Conservation (phyloP, 148 eudicot species). For the Camellia japonica region DNA sequence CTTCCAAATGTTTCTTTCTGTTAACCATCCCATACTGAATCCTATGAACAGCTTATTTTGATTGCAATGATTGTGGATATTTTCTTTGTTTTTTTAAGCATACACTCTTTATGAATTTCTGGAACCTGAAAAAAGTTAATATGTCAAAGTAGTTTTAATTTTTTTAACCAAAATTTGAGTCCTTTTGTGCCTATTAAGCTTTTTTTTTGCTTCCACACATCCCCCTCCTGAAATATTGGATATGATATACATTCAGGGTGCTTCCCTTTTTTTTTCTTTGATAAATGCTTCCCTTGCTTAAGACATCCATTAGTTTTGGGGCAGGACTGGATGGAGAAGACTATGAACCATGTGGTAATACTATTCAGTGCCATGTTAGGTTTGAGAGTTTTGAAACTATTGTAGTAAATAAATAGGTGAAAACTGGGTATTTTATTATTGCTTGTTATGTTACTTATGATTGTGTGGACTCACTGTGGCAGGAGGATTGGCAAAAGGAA, state of each 20-base stretch:
- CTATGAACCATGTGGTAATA: background rate
- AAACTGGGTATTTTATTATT: conserved; percentile 7
- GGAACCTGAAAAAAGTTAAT: background rate
- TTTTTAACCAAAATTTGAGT: background rate
- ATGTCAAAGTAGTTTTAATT: background rate
- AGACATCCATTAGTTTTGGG: background rate
- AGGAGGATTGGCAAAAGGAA: conserved; percentile 98
- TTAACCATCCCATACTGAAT: background rate
- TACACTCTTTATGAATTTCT: background rate
- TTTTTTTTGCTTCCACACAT: background rate
- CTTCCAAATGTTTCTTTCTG: conserved; percentile 1
- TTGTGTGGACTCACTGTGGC: conserved; percentile 13
- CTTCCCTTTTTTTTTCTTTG: background rate
- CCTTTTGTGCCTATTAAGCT: background rate
- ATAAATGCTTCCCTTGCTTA: background rate
- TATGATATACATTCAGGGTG: background rate
- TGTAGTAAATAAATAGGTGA: background rate
- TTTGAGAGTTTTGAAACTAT: background rate
- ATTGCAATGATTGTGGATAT: background rate
- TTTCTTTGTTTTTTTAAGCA: background rate
- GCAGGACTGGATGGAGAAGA: conserved; percentile 1
- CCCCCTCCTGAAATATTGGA: background rate
- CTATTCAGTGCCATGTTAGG: background rate
- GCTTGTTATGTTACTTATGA: conserved; percentile 13
- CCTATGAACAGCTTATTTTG: background rate